These are phyloP conservation scores for Amanita polypyramis DNA, from an alignment of 768 basidiomycete genomes.

Conservation along the genomic window DNA sequence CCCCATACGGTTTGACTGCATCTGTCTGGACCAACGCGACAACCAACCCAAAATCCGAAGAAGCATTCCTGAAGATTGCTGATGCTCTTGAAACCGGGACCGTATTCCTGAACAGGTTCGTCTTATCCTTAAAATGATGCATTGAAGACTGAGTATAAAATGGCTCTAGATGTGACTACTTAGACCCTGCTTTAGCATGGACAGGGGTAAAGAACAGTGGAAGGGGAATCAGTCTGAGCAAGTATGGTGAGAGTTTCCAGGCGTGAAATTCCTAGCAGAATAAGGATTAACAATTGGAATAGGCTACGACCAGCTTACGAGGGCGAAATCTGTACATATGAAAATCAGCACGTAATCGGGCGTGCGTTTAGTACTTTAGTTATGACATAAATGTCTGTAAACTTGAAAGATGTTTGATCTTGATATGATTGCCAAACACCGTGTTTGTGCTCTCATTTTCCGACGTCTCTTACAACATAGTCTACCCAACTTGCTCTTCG, in stretches of 20 bases:
- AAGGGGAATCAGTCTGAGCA: slow-evolving; percentile 81
- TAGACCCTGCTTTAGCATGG: slow-evolving; percentile 94
- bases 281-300: slow-evolving; percentile 1
- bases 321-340: slow-evolving; percentile 76
- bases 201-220: slow-evolving; percentile 92
- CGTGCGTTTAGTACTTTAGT: neutral
- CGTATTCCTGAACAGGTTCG: slow-evolving; percentile 81
- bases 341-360: slow-evolving; percentile 23
- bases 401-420: too few relatives aligned
- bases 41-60: slow-evolving; percentile 47
- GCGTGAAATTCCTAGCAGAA: neutral
- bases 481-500: neutral
- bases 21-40: slow-evolving; percentile 85
- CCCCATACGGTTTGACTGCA: slow-evolving; percentile 88
- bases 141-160: neutral
- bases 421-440: neutral
- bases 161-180: slow-evolving; percentile 59
- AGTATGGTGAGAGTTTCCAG: slow-evolving; percentile 53
- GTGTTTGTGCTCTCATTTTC: neutral
- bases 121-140: neutral
- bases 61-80: slow-evolving; percentile 55
- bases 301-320: slow-evolving; percentile 83
- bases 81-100: slow-evolving; percentile 82
- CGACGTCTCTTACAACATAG: neutral
- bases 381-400: too few relatives aligned